These are phyloP conservation scores for Gliomastix tumulicola DNA, from an alignment of 2,329 filamentous ascomycete species.

Conservation along the genomic window DNA sequence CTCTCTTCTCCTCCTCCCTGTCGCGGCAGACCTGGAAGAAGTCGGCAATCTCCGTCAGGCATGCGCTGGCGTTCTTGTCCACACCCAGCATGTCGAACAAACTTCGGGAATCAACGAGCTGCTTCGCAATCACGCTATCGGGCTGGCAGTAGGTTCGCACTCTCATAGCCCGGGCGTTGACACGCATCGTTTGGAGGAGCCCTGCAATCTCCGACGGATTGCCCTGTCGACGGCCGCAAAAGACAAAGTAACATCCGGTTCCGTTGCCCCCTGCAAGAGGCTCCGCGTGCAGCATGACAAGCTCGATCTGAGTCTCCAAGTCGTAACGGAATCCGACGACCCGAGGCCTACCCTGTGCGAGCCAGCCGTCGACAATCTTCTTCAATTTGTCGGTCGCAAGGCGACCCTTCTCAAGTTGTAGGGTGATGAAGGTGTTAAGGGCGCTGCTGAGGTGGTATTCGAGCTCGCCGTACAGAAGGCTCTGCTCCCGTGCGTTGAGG, in stretches of 20 bases:
- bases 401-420: constrained; percentile 48
- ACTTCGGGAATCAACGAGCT: constrained; percentile 45
- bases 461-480: constrained; percentile 51
- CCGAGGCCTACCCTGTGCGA: constrained; percentile 42
- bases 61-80: constrained; percentile 31
- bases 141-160: constrained; percentile 52
- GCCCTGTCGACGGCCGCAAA: constrained; percentile 40
- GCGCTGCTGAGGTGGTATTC: constrained; percentile 46
- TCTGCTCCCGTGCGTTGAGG: constrained; percentile 48
- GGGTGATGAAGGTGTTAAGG: constrained; percentile 43
- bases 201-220: constrained; percentile 34
- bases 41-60: constrained; percentile 40
- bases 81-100: constrained; percentile 43
- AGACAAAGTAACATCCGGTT: constrained; percentile 51
- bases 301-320: constrained; percentile 52
- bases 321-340: constrained; percentile 54
- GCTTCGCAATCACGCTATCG: constrained; percentile 50
- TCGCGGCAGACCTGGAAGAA: constrained; percentile 49
- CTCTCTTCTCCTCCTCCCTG: constrained; percentile 27
- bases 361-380: constrained; percentile 43
- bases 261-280: too few species aligned
- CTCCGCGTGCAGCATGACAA: constrained; percentile 39
- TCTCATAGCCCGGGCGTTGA: constrained; percentile 43
- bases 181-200: constrained; percentile 43
- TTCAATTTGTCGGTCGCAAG: constrained; percentile 43